A percentile compares a stretch with the other conserved stretches of the same genome.
Evolutionary conservation across 306 rosid species (phyloP).

Genomic region (Trichosanthes cucumerina): DNA sequence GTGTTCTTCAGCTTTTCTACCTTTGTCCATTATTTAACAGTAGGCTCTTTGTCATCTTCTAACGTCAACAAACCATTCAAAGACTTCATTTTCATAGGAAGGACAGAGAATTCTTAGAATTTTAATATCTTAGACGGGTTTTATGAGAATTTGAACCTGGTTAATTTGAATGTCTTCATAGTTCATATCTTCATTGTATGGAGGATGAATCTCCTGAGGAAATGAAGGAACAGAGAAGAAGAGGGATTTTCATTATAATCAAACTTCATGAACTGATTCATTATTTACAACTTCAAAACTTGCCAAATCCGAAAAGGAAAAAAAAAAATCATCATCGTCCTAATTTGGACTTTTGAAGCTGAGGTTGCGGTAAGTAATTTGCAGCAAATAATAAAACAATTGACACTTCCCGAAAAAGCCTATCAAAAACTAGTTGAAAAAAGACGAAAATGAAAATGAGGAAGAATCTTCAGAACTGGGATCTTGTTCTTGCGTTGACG

Average conservation of each 20-base stretch:
- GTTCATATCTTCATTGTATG: too few species aligned
- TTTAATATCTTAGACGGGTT: not conserved
- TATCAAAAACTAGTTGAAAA: not conserved
- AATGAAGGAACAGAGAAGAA: not conserved
- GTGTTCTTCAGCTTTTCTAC: not conserved
- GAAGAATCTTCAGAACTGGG: not conserved
- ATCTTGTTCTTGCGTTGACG: constrained; percentile 3
- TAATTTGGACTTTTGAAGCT: not conserved
- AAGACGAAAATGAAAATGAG: not conserved
- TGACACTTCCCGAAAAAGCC: not conserved
- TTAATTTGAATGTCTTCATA: not conserved
- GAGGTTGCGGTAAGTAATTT: not conserved
- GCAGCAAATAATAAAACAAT: not conserved
- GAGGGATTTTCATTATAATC: not conserved
- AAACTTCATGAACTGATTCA: not conserved
- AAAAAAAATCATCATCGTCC: not conserved
- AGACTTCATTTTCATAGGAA: not conserved
- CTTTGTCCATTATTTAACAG: not conserved
- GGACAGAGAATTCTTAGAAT: not conserved
- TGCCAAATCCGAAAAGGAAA: not conserved
- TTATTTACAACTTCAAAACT: not conserved
- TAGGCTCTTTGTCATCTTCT: not conserved
- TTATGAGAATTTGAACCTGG: not conserved
- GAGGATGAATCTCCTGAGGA: not conserved
- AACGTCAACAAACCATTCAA: not conserved